A percentile compares a stretch with the other conserved stretches of the same genome.
phyloP scores from a whole-genome alignment of 495 filamentous ascomycete genomes.

The Aspergillus indologenus region DNA sequence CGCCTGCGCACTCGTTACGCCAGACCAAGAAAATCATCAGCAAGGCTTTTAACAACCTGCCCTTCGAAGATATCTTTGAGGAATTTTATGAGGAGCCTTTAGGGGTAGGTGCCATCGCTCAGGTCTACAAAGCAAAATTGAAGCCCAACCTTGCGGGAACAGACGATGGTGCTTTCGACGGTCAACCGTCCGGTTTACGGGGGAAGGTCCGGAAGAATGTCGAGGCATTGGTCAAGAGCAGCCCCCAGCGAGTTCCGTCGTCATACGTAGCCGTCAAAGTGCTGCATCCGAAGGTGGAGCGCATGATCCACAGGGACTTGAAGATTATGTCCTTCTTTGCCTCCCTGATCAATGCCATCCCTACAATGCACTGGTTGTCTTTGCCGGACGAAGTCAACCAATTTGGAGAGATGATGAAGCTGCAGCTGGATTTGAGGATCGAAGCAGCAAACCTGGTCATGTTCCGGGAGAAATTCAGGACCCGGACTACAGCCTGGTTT shows the following conservation, averaged over 20 bases:
- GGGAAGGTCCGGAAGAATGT: conserved; percentile 76
- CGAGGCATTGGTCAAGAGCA: conserved; percentile 79
- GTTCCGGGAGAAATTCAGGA: conserved; percentile 88
- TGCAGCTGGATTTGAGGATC: conserved; percentile 93
- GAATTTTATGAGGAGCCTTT: conserved; percentile 91
- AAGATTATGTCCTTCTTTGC: conserved; percentile 95
- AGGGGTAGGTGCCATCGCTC: conserved; percentile 94
- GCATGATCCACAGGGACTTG: conserved; percentile 82
- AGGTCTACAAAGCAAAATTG: conserved; percentile 94
- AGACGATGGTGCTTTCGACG: conserved; percentile 52
- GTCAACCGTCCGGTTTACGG: conserved; percentile 53
- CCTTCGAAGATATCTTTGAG: conserved; percentile 91
- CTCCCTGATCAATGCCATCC: conserved; percentile 75
- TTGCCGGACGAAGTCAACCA: conserved; percentile 91
- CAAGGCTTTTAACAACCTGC: conserved; percentile 73
- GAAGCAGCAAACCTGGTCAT: conserved; percentile 85
- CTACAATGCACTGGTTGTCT: conserved; percentile 96
- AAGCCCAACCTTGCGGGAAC: conserved; percentile 71
- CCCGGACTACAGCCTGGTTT: conserved; percentile 90
- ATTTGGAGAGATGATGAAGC: conserved; percentile 97
- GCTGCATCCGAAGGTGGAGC: conserved; percentile 86
- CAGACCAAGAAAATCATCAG: conserved; percentile 75
- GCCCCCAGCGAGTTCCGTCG: conserved; percentile 80
- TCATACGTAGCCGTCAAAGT: conserved; percentile 96
- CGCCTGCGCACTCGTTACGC: conserved; percentile 82